Evolutionary conservation across 1,284 basidiomycete genomes (phyloP), one percentile per base, ranked within the genome.

Genomic region (Phellopilus nigrolimitatus): DNA sequence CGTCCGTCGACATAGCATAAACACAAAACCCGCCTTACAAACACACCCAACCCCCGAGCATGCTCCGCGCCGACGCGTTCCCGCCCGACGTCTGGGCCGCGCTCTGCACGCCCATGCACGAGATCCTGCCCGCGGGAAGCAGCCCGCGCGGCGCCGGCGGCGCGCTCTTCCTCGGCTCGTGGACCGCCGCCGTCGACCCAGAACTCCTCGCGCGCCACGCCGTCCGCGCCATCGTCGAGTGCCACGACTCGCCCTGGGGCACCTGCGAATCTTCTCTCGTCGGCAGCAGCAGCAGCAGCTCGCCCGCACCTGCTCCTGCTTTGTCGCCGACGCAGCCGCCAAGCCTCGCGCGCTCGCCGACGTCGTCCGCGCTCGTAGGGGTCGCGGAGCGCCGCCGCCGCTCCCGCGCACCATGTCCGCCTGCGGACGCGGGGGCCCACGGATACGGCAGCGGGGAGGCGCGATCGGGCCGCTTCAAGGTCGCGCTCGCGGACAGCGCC

Each of bases 101-200:
- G 13, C 84, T 88, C 79, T 86, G 82, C 69, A 88, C 84, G 0
- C 84, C 85, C 0, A 85, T 88, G 84, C 84, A 88, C 66, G 74
- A 74, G 55, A 77, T 88, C 60, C 67, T 82, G 19, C 68, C 80
- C 19, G 69, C 78, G 4, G 56, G 62, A 61, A 54, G 65, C 53
- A 49, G 60, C 59, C n/a, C n/a, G n/a, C n/a, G n/a, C n/a, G n/a
- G n/a, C n/a, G n/a, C n/a, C n/a, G 31, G 64, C 36, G 69, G 69
- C 54, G 65, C 69, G 5, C 66, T 70, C 57, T 71, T 65, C 61
- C 66, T 70, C 58, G 69, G 69, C 25, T 55, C 53, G 1, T 55
- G 53, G 53, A 47, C 47, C 3, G 53, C 53, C 2, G 37, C 49
- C 7, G 53, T 55, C 34, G 53, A 55, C 28, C 36, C n/a, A 6